phyloP scores from a whole-genome alignment of 352 stramenopile species.

The Thraustochytrium sp. region DNA sequence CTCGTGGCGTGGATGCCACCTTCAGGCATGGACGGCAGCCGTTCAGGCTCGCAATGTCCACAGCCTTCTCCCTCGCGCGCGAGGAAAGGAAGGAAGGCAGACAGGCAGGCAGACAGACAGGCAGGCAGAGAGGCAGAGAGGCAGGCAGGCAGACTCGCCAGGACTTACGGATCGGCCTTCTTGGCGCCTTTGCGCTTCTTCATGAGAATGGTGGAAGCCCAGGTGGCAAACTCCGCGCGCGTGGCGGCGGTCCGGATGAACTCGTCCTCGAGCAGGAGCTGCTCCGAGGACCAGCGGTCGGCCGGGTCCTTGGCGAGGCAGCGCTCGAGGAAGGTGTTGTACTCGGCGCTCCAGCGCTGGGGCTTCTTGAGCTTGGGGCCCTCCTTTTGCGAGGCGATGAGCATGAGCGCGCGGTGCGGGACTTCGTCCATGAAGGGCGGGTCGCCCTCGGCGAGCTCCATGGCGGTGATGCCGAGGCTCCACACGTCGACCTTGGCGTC shows the following conservation, averaged over 20 bases:
- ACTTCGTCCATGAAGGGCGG: constrained; percentile 82
- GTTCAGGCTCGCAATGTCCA: too few relatives aligned
- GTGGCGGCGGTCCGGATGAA: constrained; percentile 66
- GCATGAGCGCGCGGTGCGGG: constrained; percentile 65
- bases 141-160: too few relatives aligned
- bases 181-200: constrained; percentile 6
- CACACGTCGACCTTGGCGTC: constrained; percentile 80
- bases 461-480: constrained; percentile 76
- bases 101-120: too few relatives aligned
- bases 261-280: constrained; percentile 71
- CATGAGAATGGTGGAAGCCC: constrained; percentile 46
- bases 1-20: too few relatives aligned
- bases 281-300: constrained; percentile 65
- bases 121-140: too few relatives aligned
- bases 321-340: constrained; percentile 73
- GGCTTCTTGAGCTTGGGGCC: constrained; percentile 68
- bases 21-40: too few relatives aligned
- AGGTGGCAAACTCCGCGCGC: constrained; percentile 55
- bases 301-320: constrained; percentile 65
- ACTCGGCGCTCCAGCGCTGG: constrained; percentile 64
- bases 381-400: constrained; percentile 64
- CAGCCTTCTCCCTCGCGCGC: too few relatives aligned
- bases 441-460: constrained; percentile 80
- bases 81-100: too few relatives aligned
- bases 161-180: constrained; percentile 26